Conservation (phyloP, 352 stramenopile species). For the Stramenopiles sp. region DNA sequence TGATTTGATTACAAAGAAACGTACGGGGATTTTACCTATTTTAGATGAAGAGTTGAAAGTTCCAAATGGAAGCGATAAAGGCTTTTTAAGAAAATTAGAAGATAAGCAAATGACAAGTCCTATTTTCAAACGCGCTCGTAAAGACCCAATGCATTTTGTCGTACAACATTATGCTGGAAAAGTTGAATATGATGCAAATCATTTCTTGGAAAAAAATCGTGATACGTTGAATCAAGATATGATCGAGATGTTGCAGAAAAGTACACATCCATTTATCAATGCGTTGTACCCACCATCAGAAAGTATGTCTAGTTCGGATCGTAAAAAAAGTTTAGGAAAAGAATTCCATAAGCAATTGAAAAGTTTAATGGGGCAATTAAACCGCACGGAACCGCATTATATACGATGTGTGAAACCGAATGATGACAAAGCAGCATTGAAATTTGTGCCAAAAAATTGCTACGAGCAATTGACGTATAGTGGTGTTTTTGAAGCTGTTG, state of each 20-base stretch:
- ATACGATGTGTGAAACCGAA: constrained; percentile 96
- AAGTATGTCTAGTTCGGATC: neutral
- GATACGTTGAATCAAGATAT: constrained; percentile 83
- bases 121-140: neutral
- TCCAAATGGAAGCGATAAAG: constrained; percentile 49
- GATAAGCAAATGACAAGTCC: constrained; percentile 27
- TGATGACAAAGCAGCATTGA: constrained; percentile 33
- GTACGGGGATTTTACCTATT: constrained; percentile 63
- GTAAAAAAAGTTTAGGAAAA: constrained; percentile 37
- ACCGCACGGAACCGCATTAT: constrained; percentile 82
- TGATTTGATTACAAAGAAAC: constrained; percentile 63
- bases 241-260: constrained; percentile 56
- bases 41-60: constrained; percentile 87
- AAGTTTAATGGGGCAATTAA: constrained; percentile 62
- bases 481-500: constrained; percentile 24
- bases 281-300: neutral
- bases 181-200: constrained; percentile 74
- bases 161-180: constrained; percentile 82
- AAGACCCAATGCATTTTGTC: constrained; percentile 37
- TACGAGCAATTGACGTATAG: constrained; percentile 24
- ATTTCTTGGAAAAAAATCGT: constrained; percentile 89
- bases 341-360: constrained; percentile 53
- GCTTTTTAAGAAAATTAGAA: constrained; percentile 53
- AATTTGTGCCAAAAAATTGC: constrained; percentile 22
- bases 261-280: constrained; percentile 40